These are phyloP conservation scores for Beauveria brongniartii DNA, from an alignment of 2,329 filamentous ascomycete species.

Conservation along the genomic window DNA sequence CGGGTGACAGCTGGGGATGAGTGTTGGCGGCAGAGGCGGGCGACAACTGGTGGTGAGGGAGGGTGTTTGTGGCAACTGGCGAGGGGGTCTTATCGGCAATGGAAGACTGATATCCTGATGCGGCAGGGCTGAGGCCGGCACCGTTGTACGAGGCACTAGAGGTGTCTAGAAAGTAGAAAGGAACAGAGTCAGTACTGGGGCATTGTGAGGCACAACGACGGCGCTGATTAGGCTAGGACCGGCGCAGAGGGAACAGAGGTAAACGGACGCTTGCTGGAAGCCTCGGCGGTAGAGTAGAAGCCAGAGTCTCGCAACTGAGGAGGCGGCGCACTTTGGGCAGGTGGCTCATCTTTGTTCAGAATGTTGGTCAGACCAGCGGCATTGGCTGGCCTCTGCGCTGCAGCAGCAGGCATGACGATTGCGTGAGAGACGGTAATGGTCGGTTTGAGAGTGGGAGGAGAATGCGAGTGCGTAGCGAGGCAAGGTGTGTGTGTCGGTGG, in stretches of 20 bases:
- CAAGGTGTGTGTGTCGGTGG: not conserved
- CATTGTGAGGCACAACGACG: not conserved
- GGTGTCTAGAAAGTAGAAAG: constrained; percentile 22
- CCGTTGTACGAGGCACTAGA: constrained; percentile 31
- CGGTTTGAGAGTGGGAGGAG: not conserved
- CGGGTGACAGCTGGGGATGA: constrained; percentile 47
- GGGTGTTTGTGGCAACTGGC: constrained; percentile 43
- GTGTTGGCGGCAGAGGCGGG: constrained; percentile 51
- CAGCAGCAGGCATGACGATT: constrained; percentile 18
- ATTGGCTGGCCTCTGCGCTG: constrained; percentile 24
- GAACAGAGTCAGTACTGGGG: not conserved
- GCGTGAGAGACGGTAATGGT: not conserved
- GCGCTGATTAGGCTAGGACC: not conserved
- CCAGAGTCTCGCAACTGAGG: constrained; percentile 33
- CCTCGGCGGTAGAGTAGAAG: constrained; percentile 36
- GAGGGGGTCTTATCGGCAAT: constrained; percentile 55
- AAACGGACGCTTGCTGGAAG: constrained; percentile 34
- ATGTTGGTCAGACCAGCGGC: constrained; percentile 31
- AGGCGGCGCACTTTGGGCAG: constrained; percentile 19
- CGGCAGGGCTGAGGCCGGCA: constrained; percentile 32
- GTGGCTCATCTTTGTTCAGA: constrained; percentile 28
- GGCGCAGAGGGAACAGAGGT: constrained; percentile 3
- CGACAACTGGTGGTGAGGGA: constrained; percentile 44
- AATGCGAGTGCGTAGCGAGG: not conserved
- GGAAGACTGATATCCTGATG: constrained; percentile 41